Evolutionary conservation across 495 filamentous ascomycete species (phyloP).

Genomic region (Aspergillus sparsus): DNA sequence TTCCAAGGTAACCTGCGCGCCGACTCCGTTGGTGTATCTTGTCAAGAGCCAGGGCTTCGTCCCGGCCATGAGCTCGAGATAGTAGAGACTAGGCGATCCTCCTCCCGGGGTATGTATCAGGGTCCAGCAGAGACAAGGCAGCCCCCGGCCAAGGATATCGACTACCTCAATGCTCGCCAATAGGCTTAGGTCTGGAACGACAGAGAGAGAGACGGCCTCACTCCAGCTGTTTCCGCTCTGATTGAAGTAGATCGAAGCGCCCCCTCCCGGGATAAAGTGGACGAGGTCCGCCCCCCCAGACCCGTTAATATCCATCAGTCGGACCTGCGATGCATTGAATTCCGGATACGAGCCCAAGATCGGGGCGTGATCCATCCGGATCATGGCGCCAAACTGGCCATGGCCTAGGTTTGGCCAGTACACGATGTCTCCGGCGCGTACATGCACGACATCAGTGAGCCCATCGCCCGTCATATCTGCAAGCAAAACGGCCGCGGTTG

Average conservation of each 20-base stretch:
- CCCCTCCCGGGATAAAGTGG: background rate
- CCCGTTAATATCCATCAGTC: background rate
- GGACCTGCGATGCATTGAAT: background rate
- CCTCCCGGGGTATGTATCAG: background rate
- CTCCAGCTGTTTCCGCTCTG: background rate
- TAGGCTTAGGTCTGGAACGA: background rate
- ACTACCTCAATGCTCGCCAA: background rate
- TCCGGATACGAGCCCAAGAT: background rate
- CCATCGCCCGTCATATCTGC: slow-evolving; percentile 13
- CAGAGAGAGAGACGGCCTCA: background rate
- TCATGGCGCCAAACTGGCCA: background rate
- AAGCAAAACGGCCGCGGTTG: background rate
- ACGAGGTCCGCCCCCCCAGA: background rate
- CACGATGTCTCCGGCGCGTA: background rate
- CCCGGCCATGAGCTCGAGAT: background rate
- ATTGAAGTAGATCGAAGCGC: slow-evolving; percentile 1
- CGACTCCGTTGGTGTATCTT: background rate
- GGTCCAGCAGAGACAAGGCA: slow-evolving; percentile 5
- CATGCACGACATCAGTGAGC: background rate
- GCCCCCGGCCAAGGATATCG: slow-evolving; percentile 6
- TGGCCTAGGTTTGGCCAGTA: slow-evolving; percentile 10
- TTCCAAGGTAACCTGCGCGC: background rate
- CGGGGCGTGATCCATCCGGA: background rate
- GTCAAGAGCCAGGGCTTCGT: background rate
- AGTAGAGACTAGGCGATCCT: background rate